A percentile compares a stretch with the other conserved stretches of the same genome.
Conservation (phyloP, 140 eudicot species). For the Senecio squalidus region DNA sequence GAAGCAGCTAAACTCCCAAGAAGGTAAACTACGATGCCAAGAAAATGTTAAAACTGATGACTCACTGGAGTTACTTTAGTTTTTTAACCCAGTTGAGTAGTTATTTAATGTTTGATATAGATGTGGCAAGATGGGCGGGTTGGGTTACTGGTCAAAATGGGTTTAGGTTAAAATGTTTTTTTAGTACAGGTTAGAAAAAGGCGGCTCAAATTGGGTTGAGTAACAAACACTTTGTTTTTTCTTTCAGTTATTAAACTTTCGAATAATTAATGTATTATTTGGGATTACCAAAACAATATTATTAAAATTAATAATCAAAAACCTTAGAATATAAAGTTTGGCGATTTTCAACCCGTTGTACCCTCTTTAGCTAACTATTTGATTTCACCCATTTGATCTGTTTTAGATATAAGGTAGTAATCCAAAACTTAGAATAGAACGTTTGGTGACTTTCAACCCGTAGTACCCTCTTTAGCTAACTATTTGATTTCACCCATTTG, state of each 20-base stretch:
- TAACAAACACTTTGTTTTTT: neutral
- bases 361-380: neutral
- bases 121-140: slow-evolving; percentile 5
- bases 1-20: slow-evolving; percentile 98
- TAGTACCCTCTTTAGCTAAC: neutral
- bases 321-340: neutral
- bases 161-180: neutral
- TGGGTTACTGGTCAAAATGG: neutral
- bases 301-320: neutral
- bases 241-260: neutral
- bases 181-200: neutral
- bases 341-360: neutral
- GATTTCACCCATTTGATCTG: neutral
- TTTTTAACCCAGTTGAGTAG: neutral
- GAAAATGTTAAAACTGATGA: neutral
- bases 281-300: neutral
- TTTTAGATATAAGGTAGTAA: neutral
- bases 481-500: neutral
- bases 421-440: neutral
- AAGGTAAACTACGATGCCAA: slow-evolving; percentile 38
- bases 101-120: too few relatives aligned
- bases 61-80: neutral
- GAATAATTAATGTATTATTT: neutral
- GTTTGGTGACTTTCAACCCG: neutral
- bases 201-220: neutral